Evolutionary conservation across 805 yeast species (phyloP).

Genomic region (Metschnikowia vanudenii): DNA sequence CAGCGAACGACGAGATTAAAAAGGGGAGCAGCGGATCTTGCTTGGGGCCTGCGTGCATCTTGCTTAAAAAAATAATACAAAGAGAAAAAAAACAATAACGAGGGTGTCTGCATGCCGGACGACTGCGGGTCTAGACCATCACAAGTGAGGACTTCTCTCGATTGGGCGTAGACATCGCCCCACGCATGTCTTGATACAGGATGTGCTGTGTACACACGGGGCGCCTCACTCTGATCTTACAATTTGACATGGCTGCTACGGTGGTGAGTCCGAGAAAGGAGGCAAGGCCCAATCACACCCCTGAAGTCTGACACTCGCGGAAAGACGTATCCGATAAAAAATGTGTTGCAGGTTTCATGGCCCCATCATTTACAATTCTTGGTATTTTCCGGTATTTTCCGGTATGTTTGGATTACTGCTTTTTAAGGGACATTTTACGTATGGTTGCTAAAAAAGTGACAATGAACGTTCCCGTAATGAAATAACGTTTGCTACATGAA

Average conservation of each 20-base stretch:
- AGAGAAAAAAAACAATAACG: slow-evolving; percentile 2
- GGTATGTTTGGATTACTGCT: too few relatives aligned
- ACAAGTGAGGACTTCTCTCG: slow-evolving; percentile 5
- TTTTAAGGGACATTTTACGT: too few relatives aligned
- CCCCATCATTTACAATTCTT: too few relatives aligned
- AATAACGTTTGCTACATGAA: not conserved
- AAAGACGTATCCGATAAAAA: too few relatives aligned
- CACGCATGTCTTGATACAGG: not conserved
- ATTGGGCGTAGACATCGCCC: slow-evolving; percentile 13
- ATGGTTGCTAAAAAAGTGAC: too few relatives aligned
- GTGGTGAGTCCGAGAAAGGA: too few relatives aligned
- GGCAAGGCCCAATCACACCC: too few relatives aligned
- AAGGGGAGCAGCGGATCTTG: not conserved
- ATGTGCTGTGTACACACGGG: not conserved
- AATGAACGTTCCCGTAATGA: too few relatives aligned
- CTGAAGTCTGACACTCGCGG: too few relatives aligned
- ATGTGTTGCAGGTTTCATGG: too few relatives aligned
- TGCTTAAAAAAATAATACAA: not conserved
- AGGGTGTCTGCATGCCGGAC: slow-evolving; percentile 1
- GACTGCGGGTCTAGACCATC: slow-evolving; percentile 9
- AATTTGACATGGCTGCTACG: not conserved
- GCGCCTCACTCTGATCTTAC: not conserved
- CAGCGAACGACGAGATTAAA: slow-evolving; percentile 5
- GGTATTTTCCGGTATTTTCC: too few relatives aligned
- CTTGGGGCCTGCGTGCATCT: too few relatives aligned